Conservation (phyloP, 495 filamentous ascomycete genomes). For the Penicillium nucicola region DNA sequence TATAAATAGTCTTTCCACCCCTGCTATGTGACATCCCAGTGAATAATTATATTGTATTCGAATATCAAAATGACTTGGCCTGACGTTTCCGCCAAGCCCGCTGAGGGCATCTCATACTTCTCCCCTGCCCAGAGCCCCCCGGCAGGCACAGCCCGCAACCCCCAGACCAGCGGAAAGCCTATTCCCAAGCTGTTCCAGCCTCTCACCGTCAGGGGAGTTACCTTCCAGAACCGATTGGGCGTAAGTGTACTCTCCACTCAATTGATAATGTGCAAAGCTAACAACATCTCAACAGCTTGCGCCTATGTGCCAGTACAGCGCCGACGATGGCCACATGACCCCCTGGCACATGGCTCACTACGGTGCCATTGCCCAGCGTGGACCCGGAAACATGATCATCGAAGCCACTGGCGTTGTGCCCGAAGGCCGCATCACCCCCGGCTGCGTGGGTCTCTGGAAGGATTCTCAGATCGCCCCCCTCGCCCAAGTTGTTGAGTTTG, state of each 20-base stretch:
- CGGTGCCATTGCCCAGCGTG: constrained; percentile 60
- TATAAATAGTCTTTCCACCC: background rate
- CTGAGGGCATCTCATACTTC: constrained; percentile 61
- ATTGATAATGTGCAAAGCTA: constrained; percentile 1
- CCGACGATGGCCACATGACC: constrained; percentile 59
- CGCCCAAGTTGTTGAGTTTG: constrained; percentile 62
- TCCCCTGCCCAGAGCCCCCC: constrained; percentile 64
- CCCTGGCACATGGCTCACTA: constrained; percentile 60
- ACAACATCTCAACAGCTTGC: constrained; percentile 34
- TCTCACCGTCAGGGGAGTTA: constrained; percentile 54
- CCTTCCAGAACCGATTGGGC: constrained; percentile 60
- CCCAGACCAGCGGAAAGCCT: constrained; percentile 52
- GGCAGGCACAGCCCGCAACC: constrained; percentile 60
- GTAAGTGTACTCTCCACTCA: constrained; percentile 28
- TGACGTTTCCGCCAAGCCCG: constrained; percentile 40
- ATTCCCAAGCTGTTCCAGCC: constrained; percentile 71
- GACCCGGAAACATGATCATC: constrained; percentile 64
- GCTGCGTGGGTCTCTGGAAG: constrained; percentile 69
- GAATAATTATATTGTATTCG: constrained; percentile 4
- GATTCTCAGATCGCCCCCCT: constrained; percentile 67
- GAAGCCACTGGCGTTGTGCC: constrained; percentile 70
- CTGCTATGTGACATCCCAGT: background rate
- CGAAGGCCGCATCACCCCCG: constrained; percentile 74
- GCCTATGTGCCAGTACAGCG: constrained; percentile 69
- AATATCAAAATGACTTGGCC: constrained; percentile 26